These are phyloP conservation scores for Verticillium longisporum DNA, from an alignment of 2,329 filamentous ascomycete genomes.

Conservation along the genomic window DNA sequence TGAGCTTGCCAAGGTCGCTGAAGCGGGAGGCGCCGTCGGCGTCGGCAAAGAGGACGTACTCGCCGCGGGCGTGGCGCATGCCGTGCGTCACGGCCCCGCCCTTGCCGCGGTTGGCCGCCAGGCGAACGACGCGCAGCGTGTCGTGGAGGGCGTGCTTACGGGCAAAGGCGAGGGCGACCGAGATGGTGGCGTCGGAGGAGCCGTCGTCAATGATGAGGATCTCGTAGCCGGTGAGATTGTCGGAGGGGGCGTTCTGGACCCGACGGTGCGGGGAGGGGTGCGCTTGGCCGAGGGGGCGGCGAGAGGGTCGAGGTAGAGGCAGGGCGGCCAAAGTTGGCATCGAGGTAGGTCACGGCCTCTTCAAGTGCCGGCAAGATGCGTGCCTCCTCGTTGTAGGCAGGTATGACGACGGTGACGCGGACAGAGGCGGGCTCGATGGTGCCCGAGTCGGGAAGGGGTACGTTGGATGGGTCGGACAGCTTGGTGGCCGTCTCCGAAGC, in stretches of 20 bases:
- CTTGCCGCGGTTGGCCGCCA: slow-evolving; percentile 84
- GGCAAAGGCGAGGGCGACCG: slow-evolving; percentile 76
- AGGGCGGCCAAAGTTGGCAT: slow-evolving; percentile 62
- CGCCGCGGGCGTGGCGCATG: slow-evolving; percentile 82
- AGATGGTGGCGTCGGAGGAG: slow-evolving; percentile 72
- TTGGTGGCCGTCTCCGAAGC: slow-evolving; percentile 31
- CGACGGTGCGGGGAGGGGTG: slow-evolving; percentile 15
- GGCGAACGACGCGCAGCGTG: slow-evolving; percentile 69
- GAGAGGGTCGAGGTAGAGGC: slow-evolving; percentile 3
- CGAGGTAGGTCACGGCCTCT: slow-evolving; percentile 83
- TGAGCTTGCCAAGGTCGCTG: slow-evolving; percentile 72
- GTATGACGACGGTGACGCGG: slow-evolving; percentile 87
- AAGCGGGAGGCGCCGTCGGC: slow-evolving; percentile 91
- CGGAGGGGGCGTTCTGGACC: slow-evolving; percentile 26
- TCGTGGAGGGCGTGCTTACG: slow-evolving; percentile 67
- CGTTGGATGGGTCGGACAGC: slow-evolving; percentile 20
- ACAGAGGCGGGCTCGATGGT: slow-evolving; percentile 68
- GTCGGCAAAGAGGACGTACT: slow-evolving; percentile 89
- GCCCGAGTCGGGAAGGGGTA: slow-evolving; percentile 38
- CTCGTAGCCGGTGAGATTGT: slow-evolving; percentile 65
- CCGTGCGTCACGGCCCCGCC: slow-evolving; percentile 94
- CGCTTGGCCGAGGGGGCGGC: slow-evolving; percentile 1
- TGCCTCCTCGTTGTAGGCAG: slow-evolving; percentile 90
- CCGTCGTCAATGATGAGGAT: slow-evolving; percentile 90
- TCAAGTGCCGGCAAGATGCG: slow-evolving; percentile 79